phyloP scores from a whole-genome alignment of 176 grass and related monocot genomes.

The Aegilops sharonensis region DNA sequence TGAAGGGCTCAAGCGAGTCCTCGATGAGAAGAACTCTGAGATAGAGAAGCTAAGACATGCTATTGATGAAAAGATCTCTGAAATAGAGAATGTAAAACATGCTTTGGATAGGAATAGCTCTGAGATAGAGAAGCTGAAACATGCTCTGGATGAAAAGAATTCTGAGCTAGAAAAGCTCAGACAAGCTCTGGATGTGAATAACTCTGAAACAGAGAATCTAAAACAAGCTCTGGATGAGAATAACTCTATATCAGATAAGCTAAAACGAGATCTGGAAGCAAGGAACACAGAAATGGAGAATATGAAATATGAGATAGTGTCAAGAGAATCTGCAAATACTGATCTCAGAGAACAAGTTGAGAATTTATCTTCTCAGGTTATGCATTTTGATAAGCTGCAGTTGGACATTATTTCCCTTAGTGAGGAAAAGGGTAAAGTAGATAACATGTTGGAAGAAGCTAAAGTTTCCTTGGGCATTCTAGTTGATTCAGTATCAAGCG shows the following conservation, averaged over 20 bases:
- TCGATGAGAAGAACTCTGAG: conserved; percentile 37
- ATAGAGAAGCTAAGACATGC: conserved; percentile 34
- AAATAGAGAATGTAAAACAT: conserved; percentile 36
- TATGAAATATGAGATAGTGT: conserved; percentile 51
- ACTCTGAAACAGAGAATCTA: conserved; percentile 52
- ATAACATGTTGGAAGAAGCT: conserved; percentile 57
- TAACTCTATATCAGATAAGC: conserved; percentile 25
- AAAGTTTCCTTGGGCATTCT: conserved; percentile 46
- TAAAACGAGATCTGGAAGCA: conserved; percentile 33
- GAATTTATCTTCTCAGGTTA: conserved; percentile 48
- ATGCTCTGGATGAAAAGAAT: conserved; percentile 17
- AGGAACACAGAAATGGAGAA: conserved; percentile 35
- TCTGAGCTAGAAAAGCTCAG: conserved; percentile 45
- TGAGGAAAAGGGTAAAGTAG: conserved; percentile 49
- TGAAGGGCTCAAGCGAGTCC: conserved; percentile 72
- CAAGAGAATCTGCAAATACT: conserved; percentile 50
- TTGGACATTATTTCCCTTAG: conserved; percentile 49
- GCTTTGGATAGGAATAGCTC: conserved; percentile 26
- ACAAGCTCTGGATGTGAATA: conserved; percentile 34
- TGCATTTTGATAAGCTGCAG: conserved; percentile 52
- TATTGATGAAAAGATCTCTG: conserved; percentile 25
- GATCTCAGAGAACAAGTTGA: conserved; percentile 62
- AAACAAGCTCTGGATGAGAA: conserved; percentile 38
- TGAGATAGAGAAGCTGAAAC: conserved; percentile 47
- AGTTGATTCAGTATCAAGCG: conserved; percentile 55